These are phyloP conservation scores for Cucumis melo DNA, from an alignment of 306 rosid species.

Conservation along the genomic window DNA sequence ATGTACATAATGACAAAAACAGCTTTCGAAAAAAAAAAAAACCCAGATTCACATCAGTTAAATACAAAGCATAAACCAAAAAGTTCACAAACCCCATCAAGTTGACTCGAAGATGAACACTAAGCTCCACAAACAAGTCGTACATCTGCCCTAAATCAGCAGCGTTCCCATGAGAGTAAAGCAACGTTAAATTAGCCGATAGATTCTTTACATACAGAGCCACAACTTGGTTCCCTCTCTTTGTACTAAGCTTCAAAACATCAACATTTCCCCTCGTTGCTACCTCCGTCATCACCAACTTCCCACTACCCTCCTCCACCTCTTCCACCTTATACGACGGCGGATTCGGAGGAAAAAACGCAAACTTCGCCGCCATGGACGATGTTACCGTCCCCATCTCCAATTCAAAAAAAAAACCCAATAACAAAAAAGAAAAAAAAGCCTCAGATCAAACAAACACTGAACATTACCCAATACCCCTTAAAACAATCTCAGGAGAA, in stretches of 20 bases:
- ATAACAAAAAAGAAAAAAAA: neutral
- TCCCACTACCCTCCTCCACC: slow-evolving; percentile 30
- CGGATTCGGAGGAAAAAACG: slow-evolving; percentile 85
- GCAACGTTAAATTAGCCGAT: slow-evolving; percentile 53
- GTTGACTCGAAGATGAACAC: slow-evolving; percentile 73
- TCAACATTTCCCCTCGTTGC: slow-evolving; percentile 51
- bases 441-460: neutral
- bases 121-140: slow-evolving; percentile 70
- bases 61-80: neutral
- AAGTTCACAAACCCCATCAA: slow-evolving; percentile 49
- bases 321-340: slow-evolving; percentile 58
- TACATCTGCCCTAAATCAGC: slow-evolving; percentile 99
- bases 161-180: slow-evolving; percentile 88
- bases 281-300: slow-evolving; percentile 41
- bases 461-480: neutral
- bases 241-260: slow-evolving; percentile 68
- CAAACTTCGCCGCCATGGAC: slow-evolving; percentile 91
- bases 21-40: neutral
- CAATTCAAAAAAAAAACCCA: neutral
- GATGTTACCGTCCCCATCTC: slow-evolving; percentile 84
- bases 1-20: neutral
- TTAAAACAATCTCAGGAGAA: neutral
- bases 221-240: slow-evolving; percentile 56
- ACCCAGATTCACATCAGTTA: neutral
- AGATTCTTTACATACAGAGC: slow-evolving; percentile 54